Base-by-base conservation (phyloP, 1,284 basidiomycete genomes). In the Tetrapyrgos nigripes region DNA sequence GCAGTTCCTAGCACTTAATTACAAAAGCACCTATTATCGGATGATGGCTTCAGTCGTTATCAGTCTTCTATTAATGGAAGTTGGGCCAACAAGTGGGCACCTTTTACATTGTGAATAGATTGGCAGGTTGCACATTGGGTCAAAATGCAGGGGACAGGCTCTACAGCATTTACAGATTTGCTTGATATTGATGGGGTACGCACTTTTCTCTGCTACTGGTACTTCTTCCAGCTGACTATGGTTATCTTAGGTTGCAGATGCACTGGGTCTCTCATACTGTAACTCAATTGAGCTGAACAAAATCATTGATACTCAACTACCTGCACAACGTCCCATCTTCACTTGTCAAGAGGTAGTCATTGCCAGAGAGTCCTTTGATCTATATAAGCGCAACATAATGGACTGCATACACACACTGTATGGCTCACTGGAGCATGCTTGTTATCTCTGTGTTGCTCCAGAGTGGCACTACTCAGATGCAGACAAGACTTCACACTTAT, bases 91-190 rank as follows among this genome's bases (percentile, higher is more conserved):
- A n/a, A n/a, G n/a, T n/a, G n/a, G n/a, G n/a, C n/a, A n/a, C n/a
- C n/a, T n/a, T n/a, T n/a, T n/a, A n/a, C n/a, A n/a, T 66, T 63
- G 0, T 45, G 63, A 47, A 21, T 62, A 1, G 61, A 64, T 21
- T 64, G 63, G 63, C 48, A 62, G 24, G 27, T 64, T 4, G 63
- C 58, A 3, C 46, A 49, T 3, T 64, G 63, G 63, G 63, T 59
- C 1, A 64, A 64, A 19, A n/a, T 57, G 10, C 50, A 61, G 1
- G 63, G 63, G n/a, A n/a, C n/a, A n/a, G n/a, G n/a, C 33, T 60
- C 60, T 0, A 64, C 61, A 0, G 63, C 63, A 2, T 45, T 64
- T n/a, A 60, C 50, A 1, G 63, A 64, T 26, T 24, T 64, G 10
- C 24, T 64, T 5, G 10, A 29, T 3, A 62, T 64, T 28, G 37